Evolutionary conservation across 2,329 filamentous ascomycete species (phyloP), one percentile per base, ranked within the genome.

Genomic region (Colletotrichum zoysiae): DNA sequence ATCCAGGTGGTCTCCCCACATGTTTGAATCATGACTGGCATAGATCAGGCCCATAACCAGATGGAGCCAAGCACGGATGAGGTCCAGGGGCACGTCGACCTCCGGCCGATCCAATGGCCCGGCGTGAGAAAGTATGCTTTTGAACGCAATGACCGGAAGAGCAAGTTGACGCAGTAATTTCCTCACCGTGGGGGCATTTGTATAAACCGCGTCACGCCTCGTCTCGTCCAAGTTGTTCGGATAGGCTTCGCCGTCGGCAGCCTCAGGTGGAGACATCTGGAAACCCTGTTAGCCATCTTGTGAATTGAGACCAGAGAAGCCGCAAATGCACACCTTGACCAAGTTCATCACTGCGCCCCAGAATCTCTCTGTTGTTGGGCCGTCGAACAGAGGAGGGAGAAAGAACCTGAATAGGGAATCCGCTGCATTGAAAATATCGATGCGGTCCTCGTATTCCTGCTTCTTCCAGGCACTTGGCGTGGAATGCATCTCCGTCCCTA

Each of bases 341-440:
- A 81, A 33, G 2, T 64, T 70, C 67, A 76, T 76, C 0, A 84
- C 50, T n/a, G 84, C 81, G 1, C 83, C 85, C 85, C 84, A 86
- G 65, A 81, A 86, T 65, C 84, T 85, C 6, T 73, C 70, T 1
- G 78, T 78, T 3, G 83, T 86, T 0, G 83, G 80, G 0, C 80
- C 81, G 11, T 80, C 75, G 30, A 80, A 80, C 1, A 76, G 69
- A 0, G 74, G 48, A 0, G 85, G 84, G 9, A 86, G 76, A 68
- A 86, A 87, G 48, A 86, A 81, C 9, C 76, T 76, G 71, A 84
- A 85, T 0, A 85, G 44, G 2, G 76, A 71, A 46, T 85, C 81
- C 1, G 81, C 80, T 40, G 78, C 79, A 68, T 85, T 85, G 66
- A 84, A 81, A 0, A 86, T 74, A 42, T 83, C 82, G 11, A 84